Evolutionary conservation across 805 yeast species (phyloP).

Genomic region (Sporopachydermia lactativora): DNA sequence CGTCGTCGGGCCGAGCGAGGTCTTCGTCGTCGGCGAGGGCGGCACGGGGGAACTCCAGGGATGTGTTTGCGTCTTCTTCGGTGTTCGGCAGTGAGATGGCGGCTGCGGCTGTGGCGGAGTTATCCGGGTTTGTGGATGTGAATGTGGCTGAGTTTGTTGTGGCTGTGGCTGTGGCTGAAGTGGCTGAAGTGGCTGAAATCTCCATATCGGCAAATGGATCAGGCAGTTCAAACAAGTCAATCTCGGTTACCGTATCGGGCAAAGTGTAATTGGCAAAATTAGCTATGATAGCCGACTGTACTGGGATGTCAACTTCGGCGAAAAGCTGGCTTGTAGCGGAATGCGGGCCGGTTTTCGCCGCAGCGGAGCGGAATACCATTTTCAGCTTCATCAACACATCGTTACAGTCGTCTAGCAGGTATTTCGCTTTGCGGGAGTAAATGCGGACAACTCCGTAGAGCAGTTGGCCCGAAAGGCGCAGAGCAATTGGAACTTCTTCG

Average conservation of each 20-base stretch:
- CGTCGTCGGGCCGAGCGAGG: slow-evolving; percentile 19
- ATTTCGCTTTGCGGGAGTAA: slow-evolving; percentile 74
- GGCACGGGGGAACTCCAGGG: slow-evolving; percentile 57
- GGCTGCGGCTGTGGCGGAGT: neutral
- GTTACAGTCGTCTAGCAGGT: slow-evolving; percentile 68
- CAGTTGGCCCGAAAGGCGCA: slow-evolving; percentile 75
- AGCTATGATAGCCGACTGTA: slow-evolving; percentile 44
- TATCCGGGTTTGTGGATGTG: neutral
- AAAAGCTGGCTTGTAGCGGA: neutral
- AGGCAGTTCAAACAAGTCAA: slow-evolving; percentile 49
- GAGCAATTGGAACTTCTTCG: slow-evolving; percentile 46
- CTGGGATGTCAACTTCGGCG: slow-evolving; percentile 37
- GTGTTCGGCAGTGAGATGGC: slow-evolving; percentile 5
- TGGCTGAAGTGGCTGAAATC: neutral
- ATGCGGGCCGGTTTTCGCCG: slow-evolving; percentile 13
- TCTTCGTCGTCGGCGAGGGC: slow-evolving; percentile 17
- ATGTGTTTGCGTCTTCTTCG: slow-evolving; percentile 29
- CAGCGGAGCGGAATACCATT: slow-evolving; percentile 40
- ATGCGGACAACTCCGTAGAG: slow-evolving; percentile 78
- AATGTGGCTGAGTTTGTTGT: neutral
- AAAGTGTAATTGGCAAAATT: slow-evolving; percentile 47
- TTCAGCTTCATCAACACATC: slow-evolving; percentile 63
- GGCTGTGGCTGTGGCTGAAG: neutral
- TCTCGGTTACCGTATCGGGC: slow-evolving; percentile 66
- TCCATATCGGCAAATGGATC: slow-evolving; percentile 32